phyloP scores from a whole-genome alignment of 805 yeast species.

The Candida broadrunensis region DNA sequence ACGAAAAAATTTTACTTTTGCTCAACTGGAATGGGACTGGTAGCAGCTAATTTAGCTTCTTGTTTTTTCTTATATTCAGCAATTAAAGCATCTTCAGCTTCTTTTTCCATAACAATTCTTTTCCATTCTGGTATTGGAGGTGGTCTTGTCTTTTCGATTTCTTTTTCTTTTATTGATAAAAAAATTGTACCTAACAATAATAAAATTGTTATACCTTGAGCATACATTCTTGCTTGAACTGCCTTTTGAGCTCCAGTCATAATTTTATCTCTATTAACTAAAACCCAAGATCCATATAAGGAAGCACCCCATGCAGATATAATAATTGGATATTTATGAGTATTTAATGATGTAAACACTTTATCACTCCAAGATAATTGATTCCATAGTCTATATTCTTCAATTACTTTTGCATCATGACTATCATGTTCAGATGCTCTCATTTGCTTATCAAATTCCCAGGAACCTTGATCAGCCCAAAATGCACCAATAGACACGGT shows the following conservation, averaged over 20 bases:
- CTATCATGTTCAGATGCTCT: slow-evolving; percentile 26
- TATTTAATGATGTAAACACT: slow-evolving; percentile 21
- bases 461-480: slow-evolving; percentile 44
- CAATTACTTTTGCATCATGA: slow-evolving; percentile 26
- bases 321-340: slow-evolving; percentile 35
- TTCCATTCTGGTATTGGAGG: slow-evolving; percentile 37
- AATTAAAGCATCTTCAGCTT: slow-evolving; percentile 14
- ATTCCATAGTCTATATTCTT: slow-evolving; percentile 36
- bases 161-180: slow-evolving; percentile 61
- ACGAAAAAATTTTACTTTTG: background rate
- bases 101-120: slow-evolving; percentile 23
- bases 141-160: slow-evolving; percentile 38
- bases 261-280: slow-evolving; percentile 68
- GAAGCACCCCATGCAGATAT: slow-evolving; percentile 39
- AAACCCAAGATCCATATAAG: slow-evolving; percentile 65
- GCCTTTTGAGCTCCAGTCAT: slow-evolving; percentile 77
- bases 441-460: slow-evolving; percentile 39
- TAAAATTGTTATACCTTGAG: slow-evolving; percentile 76
- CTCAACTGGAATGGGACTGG: background rate
- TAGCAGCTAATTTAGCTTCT: slow-evolving; percentile 1
- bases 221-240: slow-evolving; percentile 89
- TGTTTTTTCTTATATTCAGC: slow-evolving; percentile 5
- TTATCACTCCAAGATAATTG: slow-evolving; percentile 27
- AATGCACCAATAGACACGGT: slow-evolving; percentile 36
- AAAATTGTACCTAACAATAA: slow-evolving; percentile 68